phyloP scores from a whole-genome alignment of 129 eudicot species.

The Arctium minus region DNA sequence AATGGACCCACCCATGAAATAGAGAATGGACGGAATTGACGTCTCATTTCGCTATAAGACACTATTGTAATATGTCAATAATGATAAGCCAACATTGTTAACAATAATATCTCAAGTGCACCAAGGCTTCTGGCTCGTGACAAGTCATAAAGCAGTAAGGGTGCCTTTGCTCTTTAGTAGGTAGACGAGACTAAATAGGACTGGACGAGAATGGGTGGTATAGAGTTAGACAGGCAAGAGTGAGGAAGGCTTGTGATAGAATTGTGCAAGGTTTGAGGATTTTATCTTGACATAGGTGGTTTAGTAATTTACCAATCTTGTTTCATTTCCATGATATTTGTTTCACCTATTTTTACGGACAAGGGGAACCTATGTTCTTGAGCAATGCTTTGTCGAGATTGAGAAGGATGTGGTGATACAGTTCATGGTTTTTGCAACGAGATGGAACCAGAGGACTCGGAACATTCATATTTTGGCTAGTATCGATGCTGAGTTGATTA shows the following conservation, averaged over 20 bases:
- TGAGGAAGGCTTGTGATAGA: no score
- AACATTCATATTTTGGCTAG: slow-evolving; percentile 47
- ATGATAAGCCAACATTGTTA: not conserved
- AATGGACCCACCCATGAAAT: no score
- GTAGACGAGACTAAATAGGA: no score
- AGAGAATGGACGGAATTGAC: no score
- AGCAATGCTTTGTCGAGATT: slow-evolving; percentile 48
- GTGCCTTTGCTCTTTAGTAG: no score
- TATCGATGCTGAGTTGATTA: slow-evolving; percentile 50
- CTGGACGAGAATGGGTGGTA: no score
- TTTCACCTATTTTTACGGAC: slow-evolving; percentile 8
- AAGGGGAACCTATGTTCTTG: slow-evolving; percentile 35
- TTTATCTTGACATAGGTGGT: not conserved
- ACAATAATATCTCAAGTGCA: no score
- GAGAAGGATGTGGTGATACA: slow-evolving; percentile 50
- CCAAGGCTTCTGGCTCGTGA: no score
- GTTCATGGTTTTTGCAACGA: slow-evolving; percentile 42
- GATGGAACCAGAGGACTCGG: slow-evolving; percentile 41
- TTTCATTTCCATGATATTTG: no score
- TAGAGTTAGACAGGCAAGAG: no score
- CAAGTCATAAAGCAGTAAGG: no score
- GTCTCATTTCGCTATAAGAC: no score
- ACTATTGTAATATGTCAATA: not conserved
- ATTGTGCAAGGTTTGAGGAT: not conserved
- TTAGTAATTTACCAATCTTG: not conserved